Base-by-base conservation (phyloP, 2,329 filamentous ascomycete species). In the Hirsutella thompsonii region DNA sequence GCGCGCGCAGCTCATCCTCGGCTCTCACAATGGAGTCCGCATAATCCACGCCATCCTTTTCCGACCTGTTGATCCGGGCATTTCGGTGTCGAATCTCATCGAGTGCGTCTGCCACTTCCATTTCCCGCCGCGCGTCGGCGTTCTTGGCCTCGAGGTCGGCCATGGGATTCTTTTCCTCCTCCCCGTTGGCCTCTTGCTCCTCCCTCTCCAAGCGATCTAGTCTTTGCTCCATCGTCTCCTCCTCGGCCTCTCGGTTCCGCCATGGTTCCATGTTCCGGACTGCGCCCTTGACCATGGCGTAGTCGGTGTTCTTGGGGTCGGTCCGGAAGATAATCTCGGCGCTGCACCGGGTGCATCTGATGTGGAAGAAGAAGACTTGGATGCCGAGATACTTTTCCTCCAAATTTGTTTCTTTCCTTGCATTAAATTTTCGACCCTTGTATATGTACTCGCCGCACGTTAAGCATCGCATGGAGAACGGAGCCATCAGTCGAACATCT, bases 51-150 rank as follows among this genome's bases (percentile, higher is more conserved):
- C 76, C 78, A 45, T 86, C 79, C 53, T 78, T 76, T 42, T 78
- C 76, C 8, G 81, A 82, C 48, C 83, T 73, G 60, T 94, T 86
- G 38, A 92, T 79, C 47, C 88, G 72, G 8, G 92, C 92, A 63
- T 98, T 98, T 48, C 90, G 69, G 40, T 85, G 90, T 42, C 90
- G 72, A 43, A 98, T 95, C 64, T 95, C 89, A 60, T 98, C 92
- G 42, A 98, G 66, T 8, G 89, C 90, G 66, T 98, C 92, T 2
- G 92, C 92, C 36, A 95, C 86, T 16, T 84, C 86, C 89, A 98
- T 98, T 62, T 98, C 92, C 33, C 83, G 74, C 67, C 92, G 89
- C 1, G 89, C 89, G 59, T 98, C 92, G 19, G 83, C 67, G 42
- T 90, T 94, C 67, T 96, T 96, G 47, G 83, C 81, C 64, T 98